Evolutionary conservation across 2,329 filamentous ascomycete genomes (phyloP).

Genomic region (Graphiopsis chlorocephala): DNA sequence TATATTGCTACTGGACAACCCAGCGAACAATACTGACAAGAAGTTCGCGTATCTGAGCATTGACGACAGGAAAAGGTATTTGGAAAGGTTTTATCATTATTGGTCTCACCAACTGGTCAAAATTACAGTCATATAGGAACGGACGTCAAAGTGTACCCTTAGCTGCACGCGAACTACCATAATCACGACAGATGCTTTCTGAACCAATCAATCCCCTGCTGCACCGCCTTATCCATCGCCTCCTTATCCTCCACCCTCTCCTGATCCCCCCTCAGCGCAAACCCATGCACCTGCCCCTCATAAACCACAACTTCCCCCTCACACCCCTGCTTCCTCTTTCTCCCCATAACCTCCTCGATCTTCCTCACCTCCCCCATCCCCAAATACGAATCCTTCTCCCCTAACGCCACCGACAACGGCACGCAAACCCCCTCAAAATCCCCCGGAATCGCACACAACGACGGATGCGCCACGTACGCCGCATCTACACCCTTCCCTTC

Average conservation of each 20-base stretch:
- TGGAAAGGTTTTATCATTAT: background rate
- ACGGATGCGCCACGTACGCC: background rate
- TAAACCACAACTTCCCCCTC: background rate
- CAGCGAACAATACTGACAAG: background rate
- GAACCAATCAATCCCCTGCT: slow-evolving; percentile 29
- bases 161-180: background rate
- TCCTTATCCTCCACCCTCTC: slow-evolving; percentile 37
- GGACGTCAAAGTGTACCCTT: background rate
- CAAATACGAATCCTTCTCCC: slow-evolving; percentile 43
- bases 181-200: slow-evolving; percentile 19
- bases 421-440: slow-evolving; percentile 33
- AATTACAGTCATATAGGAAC: background rate
- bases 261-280: background rate
- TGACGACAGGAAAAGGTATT: background rate
- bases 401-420: slow-evolving; percentile 42
- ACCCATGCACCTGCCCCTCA: background rate
- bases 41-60: background rate
- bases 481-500: slow-evolving; percentile 15
- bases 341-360: slow-evolving; percentile 41
- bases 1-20: background rate
- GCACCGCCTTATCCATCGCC: slow-evolving; percentile 46
- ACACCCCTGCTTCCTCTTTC: slow-evolving; percentile 36
- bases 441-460: background rate
- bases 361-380: slow-evolving; percentile 38
- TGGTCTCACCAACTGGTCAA: background rate